Conservation (phyloP, 352 stramenopile species). For the Saprolegnia parasitica region DNA sequence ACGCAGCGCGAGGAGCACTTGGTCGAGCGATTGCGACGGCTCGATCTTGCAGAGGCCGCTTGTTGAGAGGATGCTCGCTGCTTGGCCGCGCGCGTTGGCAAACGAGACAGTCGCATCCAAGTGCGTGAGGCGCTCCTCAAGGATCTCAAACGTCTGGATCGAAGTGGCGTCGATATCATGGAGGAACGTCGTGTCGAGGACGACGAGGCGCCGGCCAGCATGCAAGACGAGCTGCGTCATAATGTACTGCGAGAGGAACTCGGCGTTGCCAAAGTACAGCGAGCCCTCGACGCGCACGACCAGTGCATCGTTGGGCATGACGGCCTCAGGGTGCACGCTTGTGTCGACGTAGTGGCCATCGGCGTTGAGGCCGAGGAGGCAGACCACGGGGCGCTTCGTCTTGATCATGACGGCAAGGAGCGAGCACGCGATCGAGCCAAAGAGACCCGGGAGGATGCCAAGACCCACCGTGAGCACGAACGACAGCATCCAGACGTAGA, state of each 20-base stretch:
- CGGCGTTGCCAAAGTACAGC: slow-evolving; percentile 67
- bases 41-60: slow-evolving; percentile 42
- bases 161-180: slow-evolving; percentile 84
- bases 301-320: slow-evolving; percentile 38
- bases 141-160: slow-evolving; percentile 82
- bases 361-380: slow-evolving; percentile 37
- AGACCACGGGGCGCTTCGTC: slow-evolving; percentile 50
- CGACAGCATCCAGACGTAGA: slow-evolving; percentile 54
- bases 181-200: slow-evolving; percentile 69
- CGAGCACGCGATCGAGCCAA: slow-evolving; percentile 53
- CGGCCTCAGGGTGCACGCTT: slow-evolving; percentile 29
- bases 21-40: not conserved
- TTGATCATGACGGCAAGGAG: slow-evolving; percentile 61
- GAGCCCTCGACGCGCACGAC: slow-evolving; percentile 57
- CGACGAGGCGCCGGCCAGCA: slow-evolving; percentile 35
- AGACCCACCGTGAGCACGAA: slow-evolving; percentile 48
- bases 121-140: slow-evolving; percentile 51
- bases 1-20: not conserved
- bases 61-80: slow-evolving; percentile 57
- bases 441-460: slow-evolving; percentile 45
- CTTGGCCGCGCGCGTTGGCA: slow-evolving; percentile 60
- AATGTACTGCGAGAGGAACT: slow-evolving; percentile 56
- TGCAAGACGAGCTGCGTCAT: slow-evolving; percentile 39
- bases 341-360: slow-evolving; percentile 41
- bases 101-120: slow-evolving; percentile 69